Evolutionary conservation across 2,329 filamentous ascomycete species (phyloP).

Genomic region (Xylaria sp.): DNA sequence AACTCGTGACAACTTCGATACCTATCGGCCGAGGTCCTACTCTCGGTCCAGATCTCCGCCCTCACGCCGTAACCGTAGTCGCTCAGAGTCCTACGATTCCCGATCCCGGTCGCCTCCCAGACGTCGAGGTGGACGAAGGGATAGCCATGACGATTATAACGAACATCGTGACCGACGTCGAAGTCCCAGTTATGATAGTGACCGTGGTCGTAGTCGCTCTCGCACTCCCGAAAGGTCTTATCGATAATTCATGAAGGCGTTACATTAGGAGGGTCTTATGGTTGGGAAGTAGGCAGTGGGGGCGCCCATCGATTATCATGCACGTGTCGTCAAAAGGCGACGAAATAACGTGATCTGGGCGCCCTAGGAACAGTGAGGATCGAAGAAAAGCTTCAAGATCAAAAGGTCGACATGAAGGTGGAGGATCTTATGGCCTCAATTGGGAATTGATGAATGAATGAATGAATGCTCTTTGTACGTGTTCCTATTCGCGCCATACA

Average conservation of each 20-base stretch:
- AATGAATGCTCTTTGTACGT: conserved; percentile 20
- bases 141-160: conserved; percentile 43
- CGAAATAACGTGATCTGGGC: conserved; percentile 15
- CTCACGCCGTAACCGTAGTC: conserved; percentile 41
- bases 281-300: background rate
- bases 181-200: conserved; percentile 56
- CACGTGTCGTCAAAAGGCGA: conserved; percentile 12
- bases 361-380: background rate
- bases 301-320: background rate
- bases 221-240: conserved; percentile 46
- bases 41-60: conserved; percentile 53
- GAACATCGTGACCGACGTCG: conserved; percentile 47
- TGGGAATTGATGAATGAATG: too few species aligned
- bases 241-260: conserved; percentile 34
- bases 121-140: conserved; percentile 42
- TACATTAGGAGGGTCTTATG: background rate
- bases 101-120: conserved; percentile 45
- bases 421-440: background rate
- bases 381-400: conserved; percentile 1
- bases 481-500: conserved; percentile 12
- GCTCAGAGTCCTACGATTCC: conserved; percentile 40
- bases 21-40: conserved; percentile 64
- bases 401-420: background rate
- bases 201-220: conserved; percentile 48
- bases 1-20: conserved; percentile 52